Evolutionary conservation across 1,284 basidiomycete species (phyloP).

Genomic region (Trametes pubescens): DNA sequence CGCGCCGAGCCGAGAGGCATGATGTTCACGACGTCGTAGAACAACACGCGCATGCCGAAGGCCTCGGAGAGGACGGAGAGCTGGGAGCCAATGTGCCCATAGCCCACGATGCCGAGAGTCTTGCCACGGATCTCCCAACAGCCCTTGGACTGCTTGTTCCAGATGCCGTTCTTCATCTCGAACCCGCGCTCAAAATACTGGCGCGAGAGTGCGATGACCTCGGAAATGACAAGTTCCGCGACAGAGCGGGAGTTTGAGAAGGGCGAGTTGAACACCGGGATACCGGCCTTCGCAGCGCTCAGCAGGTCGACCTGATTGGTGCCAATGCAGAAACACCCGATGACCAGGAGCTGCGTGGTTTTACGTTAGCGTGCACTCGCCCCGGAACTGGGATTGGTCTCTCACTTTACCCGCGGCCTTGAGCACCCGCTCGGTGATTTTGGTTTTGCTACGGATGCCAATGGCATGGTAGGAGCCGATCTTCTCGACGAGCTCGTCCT

Average conservation of each 20-base stretch:
- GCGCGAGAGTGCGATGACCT: slow-evolving; percentile 93
- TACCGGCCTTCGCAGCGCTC: slow-evolving; percentile 87
- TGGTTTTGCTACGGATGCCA: slow-evolving; percentile 98
- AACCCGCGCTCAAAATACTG: slow-evolving; percentile 91
- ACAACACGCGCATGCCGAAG: slow-evolving; percentile 96
- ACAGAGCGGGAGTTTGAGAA: slow-evolving; percentile 99
- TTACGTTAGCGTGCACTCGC: background rate
- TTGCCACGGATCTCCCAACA: slow-evolving; percentile 99
- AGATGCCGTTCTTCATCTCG: slow-evolving; percentile 90
- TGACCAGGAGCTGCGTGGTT: slow-evolving; percentile 81
- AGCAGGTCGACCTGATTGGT: slow-evolving; percentile 97
- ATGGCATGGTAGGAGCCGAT: slow-evolving; percentile 93
- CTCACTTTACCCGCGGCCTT: slow-evolving; percentile 83
- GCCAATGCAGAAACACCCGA: slow-evolving; percentile 99
- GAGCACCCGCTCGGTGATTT: slow-evolving; percentile 91
- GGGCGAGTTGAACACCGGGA: slow-evolving; percentile 99
- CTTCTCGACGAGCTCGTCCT: slow-evolving; percentile 91
- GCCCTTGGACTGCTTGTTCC: slow-evolving; percentile 99
- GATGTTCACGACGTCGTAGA: slow-evolving; percentile 95
- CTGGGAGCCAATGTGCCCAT: slow-evolving; percentile 98
- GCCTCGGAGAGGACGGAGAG: slow-evolving; percentile 97
- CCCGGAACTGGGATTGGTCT: slow-evolving; percentile 4
- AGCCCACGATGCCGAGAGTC: slow-evolving; percentile 97
- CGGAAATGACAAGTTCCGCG: slow-evolving; percentile 96
- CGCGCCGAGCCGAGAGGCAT: slow-evolving; percentile 97